Conservation (phyloP, 139 green algal species). For the Parachlorella kessleri region DNA sequence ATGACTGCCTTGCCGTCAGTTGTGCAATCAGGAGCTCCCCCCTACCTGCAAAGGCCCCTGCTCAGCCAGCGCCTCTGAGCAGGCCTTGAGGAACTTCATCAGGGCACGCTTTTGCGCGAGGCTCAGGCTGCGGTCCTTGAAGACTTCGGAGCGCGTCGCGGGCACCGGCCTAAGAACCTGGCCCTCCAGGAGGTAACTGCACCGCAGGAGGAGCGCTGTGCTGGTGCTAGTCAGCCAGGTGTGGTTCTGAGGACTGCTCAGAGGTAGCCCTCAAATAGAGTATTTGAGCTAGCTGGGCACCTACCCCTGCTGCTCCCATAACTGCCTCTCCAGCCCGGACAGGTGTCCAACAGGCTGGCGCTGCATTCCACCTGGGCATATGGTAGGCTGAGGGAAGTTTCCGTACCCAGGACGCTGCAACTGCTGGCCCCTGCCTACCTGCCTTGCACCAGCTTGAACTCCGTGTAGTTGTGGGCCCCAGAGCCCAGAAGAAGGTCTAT, state of each 20-base stretch:
- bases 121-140: slow-evolving; percentile 67
- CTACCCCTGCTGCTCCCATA: background rate
- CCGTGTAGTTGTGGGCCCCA: slow-evolving; percentile 84
- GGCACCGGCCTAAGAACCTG: slow-evolving; percentile 56
- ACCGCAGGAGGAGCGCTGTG: background rate
- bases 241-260: background rate
- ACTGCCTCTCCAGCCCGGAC: background rate
- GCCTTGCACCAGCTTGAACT: slow-evolving; percentile 83
- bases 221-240: background rate
- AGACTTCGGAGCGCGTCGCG: slow-evolving; percentile 76
- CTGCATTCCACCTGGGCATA: too few relatives aligned
- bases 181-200: slow-evolving; percentile 15
- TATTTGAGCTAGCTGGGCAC: background rate
- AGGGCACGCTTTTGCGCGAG: slow-evolving; percentile 77
- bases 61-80: slow-evolving; percentile 16
- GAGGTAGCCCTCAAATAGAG: background rate
- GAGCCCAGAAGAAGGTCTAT: slow-evolving; percentile 74
- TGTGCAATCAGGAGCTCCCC: background rate
- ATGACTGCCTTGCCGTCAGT: too few relatives aligned
- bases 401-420: background rate
- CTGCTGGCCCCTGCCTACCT: slow-evolving; percentile 24
- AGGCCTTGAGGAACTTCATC: slow-evolving; percentile 72
- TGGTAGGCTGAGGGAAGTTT: background rate
- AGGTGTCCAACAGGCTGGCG: background rate
- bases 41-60: slow-evolving; percentile 8